phyloP scores from a whole-genome alignment of 495 filamentous ascomycete genomes.

The Halenospora varia region DNA sequence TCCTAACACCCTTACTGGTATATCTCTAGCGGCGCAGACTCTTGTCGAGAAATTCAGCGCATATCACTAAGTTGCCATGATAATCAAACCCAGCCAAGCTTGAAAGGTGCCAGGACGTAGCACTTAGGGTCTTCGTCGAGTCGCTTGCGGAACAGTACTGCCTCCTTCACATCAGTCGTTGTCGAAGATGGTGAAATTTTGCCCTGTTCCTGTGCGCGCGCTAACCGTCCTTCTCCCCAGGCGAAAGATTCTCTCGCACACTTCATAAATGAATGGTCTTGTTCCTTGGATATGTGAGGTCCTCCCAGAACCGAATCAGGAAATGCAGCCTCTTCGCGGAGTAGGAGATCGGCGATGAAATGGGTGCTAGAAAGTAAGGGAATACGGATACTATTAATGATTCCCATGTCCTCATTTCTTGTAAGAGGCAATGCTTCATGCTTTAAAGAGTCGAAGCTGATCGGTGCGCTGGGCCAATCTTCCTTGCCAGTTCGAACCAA shows the following conservation, averaged over 20 bases:
- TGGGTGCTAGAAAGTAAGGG: constrained; percentile 15
- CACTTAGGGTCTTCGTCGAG: constrained; percentile 3
- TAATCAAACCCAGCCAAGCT: constrained; percentile 14
- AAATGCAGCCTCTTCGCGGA: constrained; percentile 19
- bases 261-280: constrained; percentile 19
- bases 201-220: constrained; percentile 14
- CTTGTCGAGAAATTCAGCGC: too few species aligned
- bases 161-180: constrained; percentile 18
- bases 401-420: constrained; percentile 17
- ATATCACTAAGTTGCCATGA: constrained; percentile 5
- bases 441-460: constrained; percentile 27
- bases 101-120: constrained; percentile 12
- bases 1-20: too few species aligned
- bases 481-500: constrained; percentile 24
- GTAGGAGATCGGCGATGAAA: constrained; percentile 18
- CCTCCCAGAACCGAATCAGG: constrained; percentile 13
- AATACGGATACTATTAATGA: constrained; percentile 18
- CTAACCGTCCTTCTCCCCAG: constrained; percentile 16
- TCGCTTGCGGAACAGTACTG: constrained; percentile 12
- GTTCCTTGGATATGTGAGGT: constrained; percentile 18
- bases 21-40: too few species aligned
- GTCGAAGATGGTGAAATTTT: constrained; percentile 17
- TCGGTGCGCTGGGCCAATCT: constrained; percentile 25
- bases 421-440: constrained; percentile 17
- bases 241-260: constrained; percentile 18